These are phyloP conservation scores for Cyclotella choctawhatcheeana DNA, from an alignment of 108 stramenopile species.

Conservation along the genomic window DNA sequence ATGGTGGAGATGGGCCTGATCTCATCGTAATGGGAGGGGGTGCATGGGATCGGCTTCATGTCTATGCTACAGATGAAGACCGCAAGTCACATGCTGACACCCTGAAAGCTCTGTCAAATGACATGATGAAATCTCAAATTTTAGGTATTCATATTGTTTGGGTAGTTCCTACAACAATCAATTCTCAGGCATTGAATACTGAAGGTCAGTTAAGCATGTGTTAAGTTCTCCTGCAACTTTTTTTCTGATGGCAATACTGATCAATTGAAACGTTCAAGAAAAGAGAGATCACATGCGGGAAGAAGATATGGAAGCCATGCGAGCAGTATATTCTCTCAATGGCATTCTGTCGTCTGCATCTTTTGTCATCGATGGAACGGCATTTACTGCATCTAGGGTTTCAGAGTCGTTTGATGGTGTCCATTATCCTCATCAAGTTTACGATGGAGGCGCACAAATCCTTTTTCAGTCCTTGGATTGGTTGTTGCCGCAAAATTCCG, in stretches of 20 bases:
- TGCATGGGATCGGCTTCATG: slow-evolving; percentile 82
- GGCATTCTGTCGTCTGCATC: slow-evolving; percentile 59
- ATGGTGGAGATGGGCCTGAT: slow-evolving; percentile 42
- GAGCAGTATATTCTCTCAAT: slow-evolving; percentile 58
- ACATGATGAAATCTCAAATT: slow-evolving; percentile 51
- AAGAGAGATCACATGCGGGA: slow-evolving; percentile 81
- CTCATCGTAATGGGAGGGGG: slow-evolving; percentile 83
- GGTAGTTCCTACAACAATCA: slow-evolving; percentile 86
- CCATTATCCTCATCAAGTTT: slow-evolving; percentile 82
- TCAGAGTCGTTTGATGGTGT: slow-evolving; percentile 88
- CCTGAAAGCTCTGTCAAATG: slow-evolving; percentile 46
- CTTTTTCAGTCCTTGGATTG: slow-evolving; percentile 84
- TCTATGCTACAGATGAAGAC: slow-evolving; percentile 65
- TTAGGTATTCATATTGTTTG: slow-evolving; percentile 69
- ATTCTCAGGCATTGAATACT: slow-evolving; percentile 66
- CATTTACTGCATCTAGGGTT: slow-evolving; percentile 68
- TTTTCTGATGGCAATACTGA: no score
- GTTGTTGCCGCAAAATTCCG: slow-evolving; percentile 59
- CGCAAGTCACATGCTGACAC: slow-evolving; percentile 51
- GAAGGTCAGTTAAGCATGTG: slow-evolving; percentile 15
- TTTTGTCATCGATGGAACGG: slow-evolving; percentile 79
- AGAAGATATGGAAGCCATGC: slow-evolving; percentile 72
- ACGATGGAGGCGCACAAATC: slow-evolving; percentile 87
- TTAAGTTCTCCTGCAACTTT: not conserved
- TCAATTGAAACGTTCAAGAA: no score